Conservation (phyloP, 75 land plant species). For the Pinus taeda region DNA sequence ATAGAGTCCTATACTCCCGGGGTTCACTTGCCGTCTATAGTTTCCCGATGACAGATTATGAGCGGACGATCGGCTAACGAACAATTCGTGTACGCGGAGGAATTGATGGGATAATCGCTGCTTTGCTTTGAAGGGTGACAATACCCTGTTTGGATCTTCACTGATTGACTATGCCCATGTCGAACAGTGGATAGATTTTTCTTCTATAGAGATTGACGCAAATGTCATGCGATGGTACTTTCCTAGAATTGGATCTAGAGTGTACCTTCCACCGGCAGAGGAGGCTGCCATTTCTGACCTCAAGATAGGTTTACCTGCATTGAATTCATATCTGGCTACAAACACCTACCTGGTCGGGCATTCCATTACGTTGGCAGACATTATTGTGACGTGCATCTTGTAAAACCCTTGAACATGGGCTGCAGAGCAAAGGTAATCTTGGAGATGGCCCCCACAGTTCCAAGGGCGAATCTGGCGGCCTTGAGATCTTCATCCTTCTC, state of each 20-base stretch:
- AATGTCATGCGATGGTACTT: slow-evolving; percentile 42
- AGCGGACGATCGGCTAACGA: no score
- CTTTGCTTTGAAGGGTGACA: slow-evolving; percentile 61
- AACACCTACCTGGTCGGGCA: slow-evolving; percentile 86
- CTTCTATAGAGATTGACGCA: slow-evolving; percentile 68
- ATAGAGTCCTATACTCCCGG: no score
- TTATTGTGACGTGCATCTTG: slow-evolving; percentile 70
- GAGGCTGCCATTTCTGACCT: slow-evolving; percentile 43
- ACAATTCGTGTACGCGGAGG: no score
- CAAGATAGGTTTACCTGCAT: slow-evolving; percentile 59
- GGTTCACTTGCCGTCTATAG: no score
- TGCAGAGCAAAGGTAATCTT: no score
- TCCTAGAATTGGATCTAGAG: slow-evolving; percentile 61
- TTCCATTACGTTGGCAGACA: slow-evolving; percentile 80
- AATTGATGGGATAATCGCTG: no score
- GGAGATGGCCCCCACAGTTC: no score
- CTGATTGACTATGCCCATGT: slow-evolving; percentile 62
- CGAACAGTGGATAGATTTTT: slow-evolving; percentile 96
- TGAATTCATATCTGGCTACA: slow-evolving; percentile 62
- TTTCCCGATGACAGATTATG: no score
- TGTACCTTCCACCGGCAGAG: slow-evolving; percentile 60
- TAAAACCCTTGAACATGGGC: no score
- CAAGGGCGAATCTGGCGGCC: no score
- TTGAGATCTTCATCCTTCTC: no score
- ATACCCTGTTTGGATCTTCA: slow-evolving; percentile 63